These are phyloP conservation scores for Ammopiptanthus mongolicus DNA, from an alignment of 306 rosid species.

Conservation along the genomic window DNA sequence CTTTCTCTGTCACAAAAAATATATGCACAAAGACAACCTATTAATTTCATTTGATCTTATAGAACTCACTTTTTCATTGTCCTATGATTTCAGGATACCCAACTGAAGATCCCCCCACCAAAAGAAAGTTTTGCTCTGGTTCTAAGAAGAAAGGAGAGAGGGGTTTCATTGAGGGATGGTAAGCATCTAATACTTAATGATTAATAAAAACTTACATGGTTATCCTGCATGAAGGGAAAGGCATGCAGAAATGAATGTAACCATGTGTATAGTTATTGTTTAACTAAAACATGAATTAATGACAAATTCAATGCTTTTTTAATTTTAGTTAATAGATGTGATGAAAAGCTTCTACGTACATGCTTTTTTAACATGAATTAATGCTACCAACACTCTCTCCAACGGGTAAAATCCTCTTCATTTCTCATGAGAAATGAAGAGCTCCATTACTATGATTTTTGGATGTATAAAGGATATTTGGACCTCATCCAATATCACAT, in stretches of 20 bases:
- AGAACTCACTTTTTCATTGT: background rate
- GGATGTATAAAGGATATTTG: too few relatives aligned
- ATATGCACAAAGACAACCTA: background rate
- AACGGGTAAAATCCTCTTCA: too few relatives aligned
- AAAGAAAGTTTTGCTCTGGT: constrained; percentile 29
- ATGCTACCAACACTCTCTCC: too few relatives aligned
- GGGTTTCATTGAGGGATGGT: constrained; percentile 89
- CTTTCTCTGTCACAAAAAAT: background rate
- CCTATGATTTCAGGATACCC: constrained; percentile 62
- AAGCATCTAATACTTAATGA: background rate
- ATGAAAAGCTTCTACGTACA: background rate
- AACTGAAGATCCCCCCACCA: constrained; percentile 42
- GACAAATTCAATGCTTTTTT: background rate
- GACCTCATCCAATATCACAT: too few relatives aligned
- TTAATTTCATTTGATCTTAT: background rate
- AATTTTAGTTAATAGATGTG: background rate
- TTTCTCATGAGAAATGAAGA: too few relatives aligned
- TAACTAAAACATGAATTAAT: background rate
- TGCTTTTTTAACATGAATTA: too few relatives aligned
- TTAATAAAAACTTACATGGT: background rate
- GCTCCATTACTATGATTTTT: too few relatives aligned
- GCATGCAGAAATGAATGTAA: background rate
- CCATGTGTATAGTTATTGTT: background rate
- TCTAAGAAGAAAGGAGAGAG: constrained; percentile 63
- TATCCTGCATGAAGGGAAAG: background rate